A percentile compares a stretch with the other conserved stretches of the same genome.
Conservation (phyloP, 2,329 filamentous ascomycete genomes). For the Conoideocrella luteorostrata region DNA sequence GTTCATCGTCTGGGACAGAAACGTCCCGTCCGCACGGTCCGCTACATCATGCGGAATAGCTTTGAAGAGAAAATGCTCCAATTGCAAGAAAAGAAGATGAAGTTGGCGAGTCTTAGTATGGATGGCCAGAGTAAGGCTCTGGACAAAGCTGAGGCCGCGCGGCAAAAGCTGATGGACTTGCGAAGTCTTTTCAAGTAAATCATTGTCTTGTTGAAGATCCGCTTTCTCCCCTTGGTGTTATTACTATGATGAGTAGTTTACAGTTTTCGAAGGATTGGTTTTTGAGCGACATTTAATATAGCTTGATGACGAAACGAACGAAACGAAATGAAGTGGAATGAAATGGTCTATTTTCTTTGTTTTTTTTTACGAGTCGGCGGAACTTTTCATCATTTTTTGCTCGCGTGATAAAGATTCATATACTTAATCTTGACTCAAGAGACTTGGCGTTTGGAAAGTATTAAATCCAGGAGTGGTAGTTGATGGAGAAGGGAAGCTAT, state of each 20-base stretch:
- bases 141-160: constrained; percentile 48
- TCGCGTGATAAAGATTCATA: too few species aligned
- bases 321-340: background rate
- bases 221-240: constrained; percentile 7
- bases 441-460: too few species aligned
- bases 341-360: background rate
- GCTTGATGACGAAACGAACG: background rate
- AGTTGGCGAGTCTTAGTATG: constrained; percentile 82
- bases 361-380: background rate
- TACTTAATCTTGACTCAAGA: too few species aligned
- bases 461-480: too few species aligned
- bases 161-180: constrained; percentile 55
- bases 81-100: constrained; percentile 87
- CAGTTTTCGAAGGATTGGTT: too few species aligned
- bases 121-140: constrained; percentile 51
- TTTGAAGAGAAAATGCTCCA: constrained; percentile 93
- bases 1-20: constrained; percentile 89
- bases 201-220: constrained; percentile 11
- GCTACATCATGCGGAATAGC: constrained; percentile 83
- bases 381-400: too few species aligned
- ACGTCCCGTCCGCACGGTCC: constrained; percentile 76
- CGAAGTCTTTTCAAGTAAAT: constrained; percentile 50
- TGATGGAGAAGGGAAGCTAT: too few species aligned
- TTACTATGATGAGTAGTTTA: too few species aligned
- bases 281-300: too few species aligned